phyloP scores from a whole-genome alignment of 129 eudicot genomes.

The Saposhnikovia divaricata region DNA sequence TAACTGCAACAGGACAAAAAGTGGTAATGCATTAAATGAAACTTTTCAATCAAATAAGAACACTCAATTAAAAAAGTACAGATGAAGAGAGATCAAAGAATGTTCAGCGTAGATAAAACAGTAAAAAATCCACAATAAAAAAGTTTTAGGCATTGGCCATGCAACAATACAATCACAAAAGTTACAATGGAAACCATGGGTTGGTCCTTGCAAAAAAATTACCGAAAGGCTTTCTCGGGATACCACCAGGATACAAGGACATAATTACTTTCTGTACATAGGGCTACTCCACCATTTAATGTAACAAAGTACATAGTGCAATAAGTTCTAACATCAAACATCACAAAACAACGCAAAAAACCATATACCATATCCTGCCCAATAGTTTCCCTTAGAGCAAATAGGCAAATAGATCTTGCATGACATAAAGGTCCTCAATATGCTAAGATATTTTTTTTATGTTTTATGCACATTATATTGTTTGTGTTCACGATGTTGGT shows the following conservation, averaged over 20 bases:
- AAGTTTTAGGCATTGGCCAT: background rate
- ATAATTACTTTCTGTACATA: background rate
- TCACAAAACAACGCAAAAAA: background rate
- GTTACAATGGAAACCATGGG: background rate
- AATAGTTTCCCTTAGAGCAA: background rate
- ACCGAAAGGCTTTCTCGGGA: background rate
- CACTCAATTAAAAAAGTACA: background rate
- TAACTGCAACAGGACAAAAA: slow-evolving; percentile 39
- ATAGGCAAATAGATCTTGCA: background rate
- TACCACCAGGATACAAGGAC: background rate
- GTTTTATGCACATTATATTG: background rate
- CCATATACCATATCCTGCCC: background rate
- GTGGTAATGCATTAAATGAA: background rate
- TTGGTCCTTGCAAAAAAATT: background rate
- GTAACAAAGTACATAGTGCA: background rate
- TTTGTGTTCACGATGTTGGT: background rate
- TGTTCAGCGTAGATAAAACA: background rate
- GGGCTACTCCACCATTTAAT: background rate
- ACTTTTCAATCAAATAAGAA: background rate
- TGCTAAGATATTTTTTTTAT: background rate
- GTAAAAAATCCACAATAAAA: background rate
- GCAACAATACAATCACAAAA: background rate
- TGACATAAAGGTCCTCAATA: background rate
- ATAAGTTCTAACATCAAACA: background rate
- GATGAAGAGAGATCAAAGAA: background rate